phyloP scores from a whole-genome alignment of 306 rosid species.

The Trifolium repens region DNA sequence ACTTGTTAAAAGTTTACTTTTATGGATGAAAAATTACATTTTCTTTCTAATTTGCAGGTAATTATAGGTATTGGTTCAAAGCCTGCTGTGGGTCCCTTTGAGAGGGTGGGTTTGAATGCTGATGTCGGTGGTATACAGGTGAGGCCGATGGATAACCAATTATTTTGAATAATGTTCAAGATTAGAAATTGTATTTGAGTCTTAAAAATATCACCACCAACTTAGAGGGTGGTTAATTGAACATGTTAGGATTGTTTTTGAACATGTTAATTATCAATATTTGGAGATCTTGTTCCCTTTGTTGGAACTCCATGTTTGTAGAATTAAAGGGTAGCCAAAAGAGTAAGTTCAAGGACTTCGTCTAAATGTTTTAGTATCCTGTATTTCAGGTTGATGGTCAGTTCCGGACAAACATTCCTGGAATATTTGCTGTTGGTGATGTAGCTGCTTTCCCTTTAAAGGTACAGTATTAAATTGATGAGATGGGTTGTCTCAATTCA shows the following conservation, averaged over 20 bases:
- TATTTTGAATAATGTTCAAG: slow-evolving; percentile 22
- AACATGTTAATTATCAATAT: slow-evolving; percentile 20
- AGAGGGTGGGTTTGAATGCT: slow-evolving; percentile 66
- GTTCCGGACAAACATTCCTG: slow-evolving; percentile 78
- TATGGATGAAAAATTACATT: slow-evolving; percentile 28
- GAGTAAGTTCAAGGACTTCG: neutral
- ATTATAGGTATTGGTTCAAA: slow-evolving; percentile 87
- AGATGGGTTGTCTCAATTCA: slow-evolving; percentile 11
- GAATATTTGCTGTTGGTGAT: slow-evolving; percentile 91
- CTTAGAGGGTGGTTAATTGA: neutral
- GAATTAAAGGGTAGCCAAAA: slow-evolving; percentile 28
- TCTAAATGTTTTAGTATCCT: slow-evolving; percentile 27
- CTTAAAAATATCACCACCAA: neutral
- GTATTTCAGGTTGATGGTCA: slow-evolving; percentile 80
- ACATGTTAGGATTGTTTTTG: neutral
- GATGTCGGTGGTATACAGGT: slow-evolving; percentile 89
- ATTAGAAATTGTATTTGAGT: slow-evolving; percentile 25
- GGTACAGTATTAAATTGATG: slow-evolving; percentile 50
- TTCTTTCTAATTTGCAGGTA: slow-evolving; percentile 60
- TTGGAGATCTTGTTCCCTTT: slow-evolving; percentile 24
- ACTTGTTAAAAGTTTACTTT: slow-evolving; percentile 26
- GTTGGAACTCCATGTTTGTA: slow-evolving; percentile 21
- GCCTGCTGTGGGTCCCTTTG: slow-evolving; percentile 86
- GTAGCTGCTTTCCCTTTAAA: slow-evolving; percentile 90
- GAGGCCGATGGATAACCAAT: neutral